Evolutionary conservation across 208 protist genomes (phyloP).

Genomic region (Leishmania amazonensis): DNA sequence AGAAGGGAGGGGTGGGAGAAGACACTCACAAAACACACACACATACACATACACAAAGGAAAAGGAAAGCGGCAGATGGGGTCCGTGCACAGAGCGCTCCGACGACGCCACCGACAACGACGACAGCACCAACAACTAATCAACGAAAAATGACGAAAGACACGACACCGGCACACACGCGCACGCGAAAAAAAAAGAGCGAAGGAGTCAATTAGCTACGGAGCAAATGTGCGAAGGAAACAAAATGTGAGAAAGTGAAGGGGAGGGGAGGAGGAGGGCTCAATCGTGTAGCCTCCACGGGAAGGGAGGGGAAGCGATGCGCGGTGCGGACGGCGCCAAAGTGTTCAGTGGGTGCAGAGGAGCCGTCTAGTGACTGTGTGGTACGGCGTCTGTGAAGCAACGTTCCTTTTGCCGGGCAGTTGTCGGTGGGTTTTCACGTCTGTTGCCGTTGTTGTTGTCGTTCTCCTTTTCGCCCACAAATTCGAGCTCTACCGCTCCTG

Average conservation of each 20-base stretch:
- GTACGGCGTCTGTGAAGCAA: not conserved
- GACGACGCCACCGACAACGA: not conserved
- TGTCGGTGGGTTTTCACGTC: not conserved
- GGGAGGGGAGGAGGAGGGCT: not conserved
- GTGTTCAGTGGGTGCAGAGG: not conserved
- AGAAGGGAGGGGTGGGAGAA: too few relatives aligned
- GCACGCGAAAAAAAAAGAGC: not conserved
- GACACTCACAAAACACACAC: not conserved
- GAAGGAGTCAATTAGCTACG: not conserved
- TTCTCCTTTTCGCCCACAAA: not conserved
- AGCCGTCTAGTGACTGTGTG: not conserved
- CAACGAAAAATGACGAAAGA: not conserved
- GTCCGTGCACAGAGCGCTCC: too few relatives aligned
- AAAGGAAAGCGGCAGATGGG: too few relatives aligned
- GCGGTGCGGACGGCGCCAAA: not conserved
- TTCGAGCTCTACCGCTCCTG: not conserved
- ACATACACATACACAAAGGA: not conserved
- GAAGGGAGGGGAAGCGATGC: not conserved
- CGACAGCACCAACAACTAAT: not conserved
- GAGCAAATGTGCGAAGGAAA: not conserved
- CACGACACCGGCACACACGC: not conserved
- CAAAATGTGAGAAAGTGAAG: not conserved
- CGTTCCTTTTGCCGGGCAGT: not conserved
- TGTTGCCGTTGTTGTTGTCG: not conserved
- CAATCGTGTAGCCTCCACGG: not conserved